Base-by-base conservation (phyloP, 352 stramenopile species). In the Phytophthora cryptogea region DNA sequence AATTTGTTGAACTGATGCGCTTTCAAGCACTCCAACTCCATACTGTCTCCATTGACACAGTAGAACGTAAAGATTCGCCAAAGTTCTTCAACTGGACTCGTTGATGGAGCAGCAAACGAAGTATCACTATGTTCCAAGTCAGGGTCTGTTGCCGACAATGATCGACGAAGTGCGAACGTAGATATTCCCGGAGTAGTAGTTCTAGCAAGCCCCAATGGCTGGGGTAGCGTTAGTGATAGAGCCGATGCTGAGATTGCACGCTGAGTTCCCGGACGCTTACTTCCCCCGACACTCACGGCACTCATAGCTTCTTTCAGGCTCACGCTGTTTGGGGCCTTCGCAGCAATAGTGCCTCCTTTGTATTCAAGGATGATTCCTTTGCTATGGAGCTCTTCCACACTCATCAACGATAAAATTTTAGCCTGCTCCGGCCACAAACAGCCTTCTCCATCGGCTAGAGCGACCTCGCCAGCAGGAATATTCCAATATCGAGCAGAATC, bases 1-100 rank as follows among this genome's bases (percentile, higher is more conserved):
- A 91, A 59, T 28, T 77, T 80, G 62, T 83, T 86, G 57, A 91
- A 93, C 54, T 93, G 84, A 45, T 91, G 81, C 5, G 78, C 74
- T 42, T 75, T 83, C 41, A 93, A 83, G 28, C 62, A 83, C 39
- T 90, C 80, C 3, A 93, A 54, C 36, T 93, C 80, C 31, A 88
- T 78, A 28, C 76, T 83, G 50, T 91, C 84, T 26, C 84, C 84
- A 31, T 86, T 85, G 11, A 90, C 76, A 35, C 84, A 93, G 59
- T 93, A 93, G 66, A 83, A 90, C 7, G 82, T 90, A 37, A 91
- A 93, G 23, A 93, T 81, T 37, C 70, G 66, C 84, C 84, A 93
- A 0, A 93, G 57, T n/a, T 87, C 70, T 59, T 89, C 72, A 1
- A 87, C 75, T n/a, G 76, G 66, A 28, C 78, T 83, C 9, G 39